Conservation (phyloP, 2,329 filamentous ascomycete species). For the Aspergillus fumigatiaffinis region DNA sequence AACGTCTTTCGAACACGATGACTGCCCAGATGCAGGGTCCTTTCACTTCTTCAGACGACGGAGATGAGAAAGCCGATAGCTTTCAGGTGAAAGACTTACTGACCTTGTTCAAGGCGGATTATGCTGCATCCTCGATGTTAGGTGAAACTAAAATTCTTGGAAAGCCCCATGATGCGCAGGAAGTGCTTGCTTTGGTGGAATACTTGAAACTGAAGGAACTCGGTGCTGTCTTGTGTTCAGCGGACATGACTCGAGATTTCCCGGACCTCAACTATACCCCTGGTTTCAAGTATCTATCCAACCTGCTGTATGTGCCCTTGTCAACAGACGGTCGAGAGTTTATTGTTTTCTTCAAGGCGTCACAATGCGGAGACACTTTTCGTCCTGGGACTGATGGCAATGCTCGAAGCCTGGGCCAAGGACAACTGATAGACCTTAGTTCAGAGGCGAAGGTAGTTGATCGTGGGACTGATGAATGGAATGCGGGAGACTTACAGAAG, state of each 20-base stretch:
- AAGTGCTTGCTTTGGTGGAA: constrained; percentile 77
- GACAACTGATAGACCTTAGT: constrained; percentile 75
- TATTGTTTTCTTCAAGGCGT: constrained; percentile 82
- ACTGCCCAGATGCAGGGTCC: constrained; percentile 79
- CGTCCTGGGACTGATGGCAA: constrained; percentile 66
- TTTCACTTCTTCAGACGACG: constrained; percentile 84
- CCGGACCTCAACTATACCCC: constrained; percentile 75
- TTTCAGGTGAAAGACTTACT: constrained; percentile 82
- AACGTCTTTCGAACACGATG: constrained; percentile 80
- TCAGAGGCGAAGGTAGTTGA: constrained; percentile 75
- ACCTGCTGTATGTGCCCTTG: constrained; percentile 75
- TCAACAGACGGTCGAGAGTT: constrained; percentile 75
- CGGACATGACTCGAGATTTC: constrained; percentile 72
- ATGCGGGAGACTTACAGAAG: constrained; percentile 82
- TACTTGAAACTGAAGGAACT: constrained; percentile 74
- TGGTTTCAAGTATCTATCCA: constrained; percentile 73
- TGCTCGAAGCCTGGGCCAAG: constrained; percentile 73
- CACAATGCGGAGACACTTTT: constrained; percentile 77
- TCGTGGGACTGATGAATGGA: constrained; percentile 69
- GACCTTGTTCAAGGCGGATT: constrained; percentile 81
- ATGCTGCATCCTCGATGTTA: constrained; percentile 75
- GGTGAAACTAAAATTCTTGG: constrained; percentile 89
- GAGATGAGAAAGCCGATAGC: constrained; percentile 84
- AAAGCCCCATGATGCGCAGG: constrained; percentile 69
- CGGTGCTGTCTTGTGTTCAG: constrained; percentile 71